Conservation (phyloP, 331 rosid genomes). For the Rhamnella rubrinervis region DNA sequence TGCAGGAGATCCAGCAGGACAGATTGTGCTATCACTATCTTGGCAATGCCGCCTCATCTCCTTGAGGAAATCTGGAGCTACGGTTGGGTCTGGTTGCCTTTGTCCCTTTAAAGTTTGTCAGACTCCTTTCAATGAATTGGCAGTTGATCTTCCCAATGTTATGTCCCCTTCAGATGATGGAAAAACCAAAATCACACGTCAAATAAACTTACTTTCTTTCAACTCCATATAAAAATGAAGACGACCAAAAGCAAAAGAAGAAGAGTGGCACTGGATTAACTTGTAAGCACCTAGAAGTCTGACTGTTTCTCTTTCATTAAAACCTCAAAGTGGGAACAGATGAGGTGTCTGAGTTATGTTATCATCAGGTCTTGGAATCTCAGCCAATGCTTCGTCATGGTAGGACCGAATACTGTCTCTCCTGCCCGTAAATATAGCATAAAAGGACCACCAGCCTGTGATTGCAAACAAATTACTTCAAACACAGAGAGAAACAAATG, state of each 20-base stretch:
- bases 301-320: slow-evolving; percentile 73
- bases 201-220: neutral
- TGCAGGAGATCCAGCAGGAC: neutral
- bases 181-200: neutral
- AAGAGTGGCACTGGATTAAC: neutral
- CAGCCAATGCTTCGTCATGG: slow-evolving; percentile 50
- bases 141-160: slow-evolving; percentile 71
- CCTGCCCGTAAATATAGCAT: slow-evolving; percentile 76
- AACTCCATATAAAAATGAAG: slow-evolving; percentile 1
- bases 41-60: slow-evolving; percentile 52
- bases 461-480: too few relatives aligned
- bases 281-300: slow-evolving; percentile 67
- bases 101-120: slow-evolving; percentile 56
- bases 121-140: slow-evolving; percentile 46
- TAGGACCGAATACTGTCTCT: slow-evolving; percentile 64
- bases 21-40: neutral
- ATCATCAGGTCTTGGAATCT: slow-evolving; percentile 75
- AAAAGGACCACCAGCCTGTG: slow-evolving; percentile 90
- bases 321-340: slow-evolving; percentile 67
- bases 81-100: slow-evolving; percentile 62
- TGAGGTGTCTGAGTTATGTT: slow-evolving; percentile 54
- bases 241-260: neutral
- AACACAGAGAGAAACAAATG: neutral
- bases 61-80: slow-evolving; percentile 48
- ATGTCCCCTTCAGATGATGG: slow-evolving; percentile 54